These are phyloP conservation scores for Boletus subparvulus DNA, from an alignment of 768 basidiomycete genomes.

Conservation along the genomic window DNA sequence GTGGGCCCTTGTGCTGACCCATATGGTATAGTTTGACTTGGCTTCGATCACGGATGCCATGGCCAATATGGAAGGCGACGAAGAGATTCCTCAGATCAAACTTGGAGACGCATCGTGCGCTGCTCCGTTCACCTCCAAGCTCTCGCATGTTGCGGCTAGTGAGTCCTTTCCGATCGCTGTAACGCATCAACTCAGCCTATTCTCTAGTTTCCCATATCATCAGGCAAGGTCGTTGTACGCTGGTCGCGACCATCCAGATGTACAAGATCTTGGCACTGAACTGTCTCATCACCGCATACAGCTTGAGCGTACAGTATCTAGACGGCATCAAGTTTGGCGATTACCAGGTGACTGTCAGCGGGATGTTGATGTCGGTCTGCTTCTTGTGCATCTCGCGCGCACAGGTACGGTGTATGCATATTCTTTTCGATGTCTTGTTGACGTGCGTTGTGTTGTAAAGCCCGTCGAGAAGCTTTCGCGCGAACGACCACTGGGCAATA, in stretches of 20 bases:
- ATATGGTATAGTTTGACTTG: slow-evolving; percentile 64
- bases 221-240: slow-evolving; percentile 95
- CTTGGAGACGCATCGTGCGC: slow-evolving; percentile 99
- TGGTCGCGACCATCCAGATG: slow-evolving; percentile 99
- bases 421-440: not conserved
- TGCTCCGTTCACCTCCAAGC: slow-evolving; percentile 97
- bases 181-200: not conserved
- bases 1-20: slow-evolving; percentile 3
- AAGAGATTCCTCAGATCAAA: slow-evolving; percentile 97
- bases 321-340: slow-evolving; percentile 99
- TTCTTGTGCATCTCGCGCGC: slow-evolving; percentile 98
- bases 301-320: slow-evolving; percentile 93
- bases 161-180: slow-evolving; percentile 32
- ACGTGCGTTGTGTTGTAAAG: slow-evolving; percentile 52
- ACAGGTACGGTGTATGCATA: slow-evolving; percentile 58
- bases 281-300: slow-evolving; percentile 98
- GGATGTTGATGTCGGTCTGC: slow-evolving; percentile 92
- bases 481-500: slow-evolving; percentile 91
- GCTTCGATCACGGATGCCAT: slow-evolving; percentile 78
- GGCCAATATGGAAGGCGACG: slow-evolving; percentile 91
- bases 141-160: slow-evolving; percentile 97
- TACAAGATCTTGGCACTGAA: slow-evolving; percentile 99
- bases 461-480: slow-evolving; percentile 95
- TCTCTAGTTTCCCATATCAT: slow-evolving; percentile 92
- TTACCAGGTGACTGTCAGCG: slow-evolving; percentile 96